A percentile compares a stretch with the other conserved stretches of the same genome.
Conservation (phyloP, 1,139 yeast genomes). For the Candida tropicalis region DNA sequence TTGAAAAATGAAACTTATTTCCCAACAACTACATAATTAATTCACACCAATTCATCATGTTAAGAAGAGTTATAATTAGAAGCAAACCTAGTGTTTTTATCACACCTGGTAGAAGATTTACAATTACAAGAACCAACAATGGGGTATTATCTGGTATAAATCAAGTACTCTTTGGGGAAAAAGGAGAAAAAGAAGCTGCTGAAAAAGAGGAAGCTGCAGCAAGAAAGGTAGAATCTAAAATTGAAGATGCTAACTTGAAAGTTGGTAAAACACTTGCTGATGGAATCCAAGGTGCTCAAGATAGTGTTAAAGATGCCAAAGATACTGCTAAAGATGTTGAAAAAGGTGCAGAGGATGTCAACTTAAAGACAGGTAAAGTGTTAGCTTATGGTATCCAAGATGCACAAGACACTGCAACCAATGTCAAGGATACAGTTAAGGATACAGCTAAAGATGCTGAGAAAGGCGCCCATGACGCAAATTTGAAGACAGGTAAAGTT, state of each 20-base stretch:
- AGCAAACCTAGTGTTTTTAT: not conserved
- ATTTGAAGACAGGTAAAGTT: slow-evolving; percentile 11
- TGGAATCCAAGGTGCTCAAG: slow-evolving; percentile 11
- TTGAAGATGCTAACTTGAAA: slow-evolving; percentile 5
- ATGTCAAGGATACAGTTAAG: not conserved
- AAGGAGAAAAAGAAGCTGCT: slow-evolving; percentile 10
- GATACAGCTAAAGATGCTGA: slow-evolving; percentile 2
- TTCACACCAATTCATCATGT: slow-evolving; percentile 2
- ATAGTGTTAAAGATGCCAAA: not conserved
- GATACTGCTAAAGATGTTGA: slow-evolving; percentile 5
- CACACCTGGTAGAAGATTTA: not conserved
- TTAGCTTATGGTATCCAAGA: slow-evolving; percentile 10
- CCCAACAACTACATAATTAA: too few species aligned
- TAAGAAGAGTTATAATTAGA: slow-evolving; percentile 1
- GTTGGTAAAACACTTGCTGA: slow-evolving; percentile 6
- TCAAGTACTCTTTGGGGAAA: slow-evolving; percentile 11
- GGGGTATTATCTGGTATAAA: not conserved
- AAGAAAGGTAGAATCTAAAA: slow-evolving; percentile 7
- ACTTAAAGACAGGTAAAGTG: not conserved
- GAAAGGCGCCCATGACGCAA: slow-evolving; percentile 7
- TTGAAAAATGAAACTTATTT: not conserved
- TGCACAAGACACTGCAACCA: slow-evolving; percentile 8
- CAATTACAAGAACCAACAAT: not conserved
- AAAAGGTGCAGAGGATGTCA: slow-evolving; percentile 7
- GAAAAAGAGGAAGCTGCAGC: not conserved